Conservation (phyloP, 1,139 yeast species). For the Blastobotrys elegans region DNA sequence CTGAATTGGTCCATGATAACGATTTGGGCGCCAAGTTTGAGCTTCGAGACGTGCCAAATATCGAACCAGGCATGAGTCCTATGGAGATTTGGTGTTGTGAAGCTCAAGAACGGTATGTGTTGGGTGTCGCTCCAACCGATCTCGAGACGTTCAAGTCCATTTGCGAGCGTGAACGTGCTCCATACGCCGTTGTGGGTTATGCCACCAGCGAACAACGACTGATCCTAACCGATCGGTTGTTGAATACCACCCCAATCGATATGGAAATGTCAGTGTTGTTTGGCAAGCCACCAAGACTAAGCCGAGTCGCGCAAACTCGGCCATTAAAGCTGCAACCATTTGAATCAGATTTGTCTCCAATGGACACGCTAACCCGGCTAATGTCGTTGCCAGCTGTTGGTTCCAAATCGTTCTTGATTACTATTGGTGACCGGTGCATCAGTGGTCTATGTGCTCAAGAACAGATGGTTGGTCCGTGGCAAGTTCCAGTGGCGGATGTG, state of each 20-base stretch:
- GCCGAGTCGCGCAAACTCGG: constrained; percentile 67
- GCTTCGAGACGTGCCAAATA: constrained; percentile 80
- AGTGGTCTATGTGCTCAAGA: constrained; percentile 97
- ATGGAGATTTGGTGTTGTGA: constrained; percentile 99
- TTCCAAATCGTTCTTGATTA: constrained; percentile 87
- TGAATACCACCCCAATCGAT: constrained; percentile 83
- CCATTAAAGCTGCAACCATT: constrained; percentile 54
- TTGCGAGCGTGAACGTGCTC: constrained; percentile 94
- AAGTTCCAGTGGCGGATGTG: constrained; percentile 98
- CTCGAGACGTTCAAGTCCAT: constrained; percentile 65
- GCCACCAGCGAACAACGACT: constrained; percentile 87
- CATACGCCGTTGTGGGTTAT: constrained; percentile 90
- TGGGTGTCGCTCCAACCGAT: constrained; percentile 84
- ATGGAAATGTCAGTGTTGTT: constrained; percentile 94
- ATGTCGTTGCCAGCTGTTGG: constrained; percentile 91
- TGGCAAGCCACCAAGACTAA: constrained; percentile 96
- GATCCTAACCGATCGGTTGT: constrained; percentile 70
- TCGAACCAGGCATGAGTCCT: constrained; percentile 98
- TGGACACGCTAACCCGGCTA: constrained; percentile 75
- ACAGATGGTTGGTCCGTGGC: constrained; percentile 99
- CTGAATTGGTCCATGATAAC: constrained; percentile 96
- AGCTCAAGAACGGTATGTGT: constrained; percentile 95
- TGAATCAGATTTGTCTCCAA: constrained; percentile 27
- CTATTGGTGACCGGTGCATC: constrained; percentile 95
- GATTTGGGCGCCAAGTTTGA: constrained; percentile 92